Base-by-base conservation (phyloP, 345 rosid species). In the Brassica rapa region DNA sequence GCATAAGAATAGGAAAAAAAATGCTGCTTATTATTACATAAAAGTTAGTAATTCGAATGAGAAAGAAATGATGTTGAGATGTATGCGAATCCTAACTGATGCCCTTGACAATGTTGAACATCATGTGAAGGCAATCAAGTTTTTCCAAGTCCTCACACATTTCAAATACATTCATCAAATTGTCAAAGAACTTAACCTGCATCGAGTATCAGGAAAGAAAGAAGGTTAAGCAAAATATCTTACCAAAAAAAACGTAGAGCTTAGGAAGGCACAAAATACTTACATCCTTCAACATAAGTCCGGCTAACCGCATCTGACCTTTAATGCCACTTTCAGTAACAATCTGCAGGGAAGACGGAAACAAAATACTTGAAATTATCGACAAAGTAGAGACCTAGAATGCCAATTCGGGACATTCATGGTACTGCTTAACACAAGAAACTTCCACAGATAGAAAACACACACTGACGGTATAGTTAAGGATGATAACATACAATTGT, bases 101-200 rank as follows among this genome's bases (percentile, higher is more conserved):
- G 77, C 91, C 90, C 86, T 84, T 89, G 82, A 95, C 87, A 70
- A 89, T 93, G 84, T 89, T 86, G 80, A 85, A 94, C 68, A 93
- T 90, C 93, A 88, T 84, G 84, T 89, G 94, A 70, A 93, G 96
- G 72, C 87, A 87, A 68, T 86, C 88, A 76, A 82, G 72, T 70
- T 88, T 80, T 41, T 90, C 90, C 77, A 83, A 67, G 70, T 85
- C 93, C 76, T 94, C 99, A 63, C 91, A 89, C 19, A 84, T 72
- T 79, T 84, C 88, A 77, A 94, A 94, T 24, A 93, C 67, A 21
- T 84, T 87, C 90, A 91, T 86, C 85, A 94, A 81, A 84, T 90
- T 90, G 77, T 68, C 85, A 84, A 94, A 87, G 86, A 91, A 91
- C 15, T 85, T 85, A 85, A 61, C 90, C 98, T 94, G 94, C 86